These are phyloP conservation scores for Chlorella sp. DNA, from an alignment of 139 green algal genomes.

Conservation along the genomic window DNA sequence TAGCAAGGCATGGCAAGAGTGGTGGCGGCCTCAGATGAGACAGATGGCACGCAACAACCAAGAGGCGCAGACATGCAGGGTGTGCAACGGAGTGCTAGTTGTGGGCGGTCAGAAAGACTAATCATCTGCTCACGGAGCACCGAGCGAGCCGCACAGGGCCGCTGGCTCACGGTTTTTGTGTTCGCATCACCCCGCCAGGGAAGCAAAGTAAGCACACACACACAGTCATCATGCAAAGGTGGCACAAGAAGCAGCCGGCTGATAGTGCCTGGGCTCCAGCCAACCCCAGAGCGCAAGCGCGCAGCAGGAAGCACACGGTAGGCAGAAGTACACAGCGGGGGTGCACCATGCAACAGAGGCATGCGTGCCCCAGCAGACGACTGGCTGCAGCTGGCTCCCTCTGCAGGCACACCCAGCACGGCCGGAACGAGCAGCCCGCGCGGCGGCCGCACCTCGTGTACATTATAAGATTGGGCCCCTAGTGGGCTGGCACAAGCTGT, in stretches of 20 bases:
- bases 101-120: conserved; percentile 34
- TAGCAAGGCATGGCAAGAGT: neutral
- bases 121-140: conserved; percentile 25
- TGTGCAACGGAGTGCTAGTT: neutral
- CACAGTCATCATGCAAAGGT: neutral
- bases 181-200: conserved; percentile 8
- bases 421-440: too few relatives aligned
- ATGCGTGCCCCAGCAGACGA: too few relatives aligned
- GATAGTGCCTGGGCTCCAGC: too few relatives aligned
- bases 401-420: too few relatives aligned
- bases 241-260: too few relatives aligned
- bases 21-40: neutral
- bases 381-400: too few relatives aligned
- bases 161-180: conserved; percentile 12
- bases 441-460: too few relatives aligned
- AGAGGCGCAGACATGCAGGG: neutral
- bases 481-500: too few relatives aligned
- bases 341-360: neutral
- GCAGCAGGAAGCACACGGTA: neutral
- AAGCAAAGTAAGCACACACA: neutral
- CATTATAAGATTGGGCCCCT: too few relatives aligned
- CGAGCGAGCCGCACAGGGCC: neutral
- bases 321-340: neutral
- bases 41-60: neutral
- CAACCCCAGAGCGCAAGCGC: too few relatives aligned